phyloP scores from a whole-genome alignment of 257 asterid genomes.

The Nicotiana benthamiana region DNA sequence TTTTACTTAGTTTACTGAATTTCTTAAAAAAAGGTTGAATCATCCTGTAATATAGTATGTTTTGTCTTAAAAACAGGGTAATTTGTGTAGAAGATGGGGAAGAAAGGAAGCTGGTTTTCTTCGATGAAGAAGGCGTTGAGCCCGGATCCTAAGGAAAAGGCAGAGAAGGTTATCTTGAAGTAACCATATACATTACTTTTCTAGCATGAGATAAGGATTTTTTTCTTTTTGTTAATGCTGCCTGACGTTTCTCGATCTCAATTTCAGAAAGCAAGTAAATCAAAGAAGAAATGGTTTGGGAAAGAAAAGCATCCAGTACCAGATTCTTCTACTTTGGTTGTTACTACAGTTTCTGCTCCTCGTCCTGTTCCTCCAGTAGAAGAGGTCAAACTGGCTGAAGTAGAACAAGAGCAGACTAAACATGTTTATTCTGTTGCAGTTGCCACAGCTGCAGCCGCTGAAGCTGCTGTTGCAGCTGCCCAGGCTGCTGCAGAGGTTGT shows the following conservation, averaged over 20 bases:
- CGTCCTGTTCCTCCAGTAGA: constrained; percentile 42
- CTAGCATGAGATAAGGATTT: neutral
- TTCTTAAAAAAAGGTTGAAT: neutral
- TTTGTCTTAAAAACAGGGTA: constrained; percentile 11
- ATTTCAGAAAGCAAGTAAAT: constrained; percentile 46
- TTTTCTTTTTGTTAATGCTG: neutral
- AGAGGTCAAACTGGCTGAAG: constrained; percentile 49
- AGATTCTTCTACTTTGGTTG: constrained; percentile 28
- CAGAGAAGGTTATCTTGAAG: constrained; percentile 32
- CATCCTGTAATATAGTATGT: neutral
- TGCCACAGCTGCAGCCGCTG: constrained; percentile 20
- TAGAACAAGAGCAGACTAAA: constrained; percentile 49
- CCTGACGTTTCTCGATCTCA: neutral
- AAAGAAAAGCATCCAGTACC: constrained; percentile 42
- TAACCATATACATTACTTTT: neutral
- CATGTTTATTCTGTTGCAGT: constrained; percentile 20
- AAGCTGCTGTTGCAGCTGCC: constrained; percentile 25
- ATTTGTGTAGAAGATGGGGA: constrained; percentile 58
- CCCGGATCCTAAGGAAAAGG: constrained; percentile 52
- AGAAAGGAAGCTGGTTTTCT: constrained; percentile 85
- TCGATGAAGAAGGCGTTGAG: constrained; percentile 80
- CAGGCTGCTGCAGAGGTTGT: constrained; percentile 26
- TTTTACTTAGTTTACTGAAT: neutral
- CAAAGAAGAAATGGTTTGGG: constrained; percentile 36
- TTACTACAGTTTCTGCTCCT: constrained; percentile 38